Evolutionary conservation across 768 basidiomycete genomes (phyloP).

Genomic region (Lentinula boryana): DNA sequence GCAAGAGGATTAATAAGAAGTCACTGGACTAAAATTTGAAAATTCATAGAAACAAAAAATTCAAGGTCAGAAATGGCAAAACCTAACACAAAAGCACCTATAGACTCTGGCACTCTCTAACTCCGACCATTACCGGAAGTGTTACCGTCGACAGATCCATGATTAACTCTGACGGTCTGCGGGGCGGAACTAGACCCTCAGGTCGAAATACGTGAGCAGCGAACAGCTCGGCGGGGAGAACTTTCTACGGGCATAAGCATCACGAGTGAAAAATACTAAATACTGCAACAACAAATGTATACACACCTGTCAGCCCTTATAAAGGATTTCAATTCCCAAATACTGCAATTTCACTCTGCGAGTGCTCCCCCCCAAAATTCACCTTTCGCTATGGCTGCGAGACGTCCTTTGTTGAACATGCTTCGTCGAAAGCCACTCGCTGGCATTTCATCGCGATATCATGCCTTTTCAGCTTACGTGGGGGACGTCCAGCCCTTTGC

Average conservation of each 20-base stretch:
- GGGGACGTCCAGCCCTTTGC: conserved; percentile 13
- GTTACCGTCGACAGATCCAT: not conserved
- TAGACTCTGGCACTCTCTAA: not conserved
- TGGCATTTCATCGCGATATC: not conserved
- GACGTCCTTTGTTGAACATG: not conserved
- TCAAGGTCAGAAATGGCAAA: not conserved
- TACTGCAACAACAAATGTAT: not conserved
- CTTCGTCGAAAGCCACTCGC: not conserved
- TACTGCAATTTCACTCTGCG: conserved; percentile 1
- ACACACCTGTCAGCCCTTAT: conserved; percentile 1
- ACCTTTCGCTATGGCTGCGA: not conserved
- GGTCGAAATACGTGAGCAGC: not conserved
- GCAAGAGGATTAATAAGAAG: not conserved
- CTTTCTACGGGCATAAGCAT: not conserved
- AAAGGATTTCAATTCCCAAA: conserved; percentile 5
- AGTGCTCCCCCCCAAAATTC: not conserved
- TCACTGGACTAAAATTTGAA: not conserved
- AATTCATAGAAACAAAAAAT: not conserved
- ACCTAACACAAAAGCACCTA: not conserved
- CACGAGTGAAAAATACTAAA: not conserved
- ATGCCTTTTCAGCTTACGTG: not conserved
- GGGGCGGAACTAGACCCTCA: not conserved
- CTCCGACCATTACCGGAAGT: not conserved
- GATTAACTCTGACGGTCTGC: not conserved
- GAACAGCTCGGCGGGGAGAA: not conserved